Evolutionary conservation across 1,284 basidiomycete genomes (phyloP).

Genomic region (Trichosporon asahii): DNA sequence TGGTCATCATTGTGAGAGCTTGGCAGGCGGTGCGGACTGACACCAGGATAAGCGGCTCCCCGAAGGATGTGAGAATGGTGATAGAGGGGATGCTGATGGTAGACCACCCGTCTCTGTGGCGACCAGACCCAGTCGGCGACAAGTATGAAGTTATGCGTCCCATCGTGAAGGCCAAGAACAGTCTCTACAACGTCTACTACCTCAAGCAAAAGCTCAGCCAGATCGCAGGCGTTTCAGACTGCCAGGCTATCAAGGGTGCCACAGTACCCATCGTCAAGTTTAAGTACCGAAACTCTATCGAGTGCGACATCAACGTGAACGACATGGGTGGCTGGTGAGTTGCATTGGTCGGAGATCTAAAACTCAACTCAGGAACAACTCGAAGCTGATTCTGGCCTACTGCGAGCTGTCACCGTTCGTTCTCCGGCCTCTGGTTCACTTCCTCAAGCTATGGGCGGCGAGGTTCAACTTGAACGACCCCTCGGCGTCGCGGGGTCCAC

Average conservation of each 20-base stretch:
- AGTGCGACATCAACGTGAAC: slow-evolving; percentile 50
- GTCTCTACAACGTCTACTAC: slow-evolving; percentile 38
- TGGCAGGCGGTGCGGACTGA: slow-evolving; percentile 10
- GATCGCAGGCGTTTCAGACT: slow-evolving; percentile 24
- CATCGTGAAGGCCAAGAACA: neutral
- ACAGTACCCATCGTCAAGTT: slow-evolving; percentile 51
- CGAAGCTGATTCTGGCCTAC: slow-evolving; percentile 48
- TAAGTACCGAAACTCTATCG: slow-evolving; percentile 22
- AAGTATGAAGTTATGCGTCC: neutral
- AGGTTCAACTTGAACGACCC: slow-evolving; percentile 47
- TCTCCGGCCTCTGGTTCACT: slow-evolving; percentile 49
- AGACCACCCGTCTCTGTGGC: slow-evolving; percentile 19
- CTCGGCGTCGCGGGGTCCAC: slow-evolving; percentile 35
- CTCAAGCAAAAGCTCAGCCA: slow-evolving; percentile 18
- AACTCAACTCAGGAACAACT: slow-evolving; percentile 44
- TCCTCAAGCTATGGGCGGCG: slow-evolving; percentile 49
- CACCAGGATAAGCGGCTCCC: slow-evolving; percentile 34
- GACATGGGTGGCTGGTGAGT: slow-evolving; percentile 50
- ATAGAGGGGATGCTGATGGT: neutral
- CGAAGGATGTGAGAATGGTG: slow-evolving; percentile 38
- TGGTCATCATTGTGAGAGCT: slow-evolving; percentile 41
- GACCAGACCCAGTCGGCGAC: neutral
- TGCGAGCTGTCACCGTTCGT: slow-evolving; percentile 46
- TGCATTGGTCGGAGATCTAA: no score
- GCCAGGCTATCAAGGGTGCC: slow-evolving; percentile 33